Evolutionary conservation across 257 asterid species (phyloP).

Genomic region (Solanum raphanifolium): DNA sequence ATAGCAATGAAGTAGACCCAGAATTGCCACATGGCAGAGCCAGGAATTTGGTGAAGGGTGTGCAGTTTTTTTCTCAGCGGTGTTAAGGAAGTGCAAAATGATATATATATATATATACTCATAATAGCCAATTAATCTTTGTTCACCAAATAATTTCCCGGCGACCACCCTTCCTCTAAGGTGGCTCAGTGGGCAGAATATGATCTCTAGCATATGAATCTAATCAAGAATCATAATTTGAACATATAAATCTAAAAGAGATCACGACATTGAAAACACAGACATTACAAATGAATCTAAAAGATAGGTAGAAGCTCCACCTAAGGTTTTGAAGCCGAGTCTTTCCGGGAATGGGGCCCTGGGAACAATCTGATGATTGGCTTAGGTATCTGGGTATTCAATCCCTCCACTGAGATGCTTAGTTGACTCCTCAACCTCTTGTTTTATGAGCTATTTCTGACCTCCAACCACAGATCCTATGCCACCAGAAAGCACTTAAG

Average conservation of each 20-base stretch:
- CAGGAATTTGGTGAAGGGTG: not conserved
- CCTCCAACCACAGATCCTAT: not conserved
- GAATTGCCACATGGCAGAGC: not conserved
- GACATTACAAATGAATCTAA: not conserved
- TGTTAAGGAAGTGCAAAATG: not conserved
- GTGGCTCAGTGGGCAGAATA: not conserved
- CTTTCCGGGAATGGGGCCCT: not conserved
- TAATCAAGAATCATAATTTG: not conserved
- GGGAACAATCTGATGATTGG: not conserved
- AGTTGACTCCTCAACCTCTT: not conserved
- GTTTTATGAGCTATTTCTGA: not conserved
- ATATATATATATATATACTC: not conserved
- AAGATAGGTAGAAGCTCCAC: not conserved
- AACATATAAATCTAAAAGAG: not conserved
- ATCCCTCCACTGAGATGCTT: not conserved
- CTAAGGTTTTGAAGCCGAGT: not conserved
- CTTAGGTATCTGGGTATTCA: not conserved
- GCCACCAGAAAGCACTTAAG: not conserved
- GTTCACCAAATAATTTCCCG: not conserved
- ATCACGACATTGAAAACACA: not conserved
- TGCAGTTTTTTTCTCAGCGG: not conserved
- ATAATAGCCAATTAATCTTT: not conserved
- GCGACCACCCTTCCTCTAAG: not conserved
- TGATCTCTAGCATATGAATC: not conserved
- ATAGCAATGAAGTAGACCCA: not conserved